These are phyloP conservation scores for Collybia nuda DNA, from an alignment of 768 basidiomycete species.

Conservation along the genomic window DNA sequence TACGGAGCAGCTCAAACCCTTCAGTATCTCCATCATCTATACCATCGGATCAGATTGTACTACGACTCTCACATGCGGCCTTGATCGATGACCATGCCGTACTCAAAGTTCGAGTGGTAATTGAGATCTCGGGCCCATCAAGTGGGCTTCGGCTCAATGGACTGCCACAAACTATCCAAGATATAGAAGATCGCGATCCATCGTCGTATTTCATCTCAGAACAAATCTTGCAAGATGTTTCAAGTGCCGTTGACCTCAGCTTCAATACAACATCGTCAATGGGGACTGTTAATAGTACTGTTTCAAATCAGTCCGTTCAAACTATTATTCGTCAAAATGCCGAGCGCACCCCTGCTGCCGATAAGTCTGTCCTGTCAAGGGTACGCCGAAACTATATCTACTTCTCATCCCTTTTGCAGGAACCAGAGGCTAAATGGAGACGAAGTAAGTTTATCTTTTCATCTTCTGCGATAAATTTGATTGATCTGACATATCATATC, in stretches of 20 bases:
- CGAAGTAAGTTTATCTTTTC: slow-evolving; percentile 55
- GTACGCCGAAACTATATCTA: slow-evolving; percentile 96
- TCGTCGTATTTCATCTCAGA: slow-evolving; percentile 56
- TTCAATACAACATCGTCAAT: slow-evolving; percentile 66
- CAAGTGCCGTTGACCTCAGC: slow-evolving; percentile 68
- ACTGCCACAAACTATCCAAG: slow-evolving; percentile 64
- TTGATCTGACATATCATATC: slow-evolving; percentile 7
- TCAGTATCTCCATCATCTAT: slow-evolving; percentile 26
- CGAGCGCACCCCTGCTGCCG: slow-evolving; percentile 58
- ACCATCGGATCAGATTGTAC: slow-evolving; percentile 49
- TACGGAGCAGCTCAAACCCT: slow-evolving; percentile 40
- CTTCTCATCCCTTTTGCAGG: slow-evolving; percentile 94
- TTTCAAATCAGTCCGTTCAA: slow-evolving; percentile 34
- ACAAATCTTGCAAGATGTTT: slow-evolving; percentile 70
- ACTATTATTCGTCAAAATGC: slow-evolving; percentile 33
- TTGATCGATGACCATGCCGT: slow-evolving; percentile 75
- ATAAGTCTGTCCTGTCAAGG: slow-evolving; percentile 82
- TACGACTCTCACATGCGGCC: slow-evolving; percentile 72
- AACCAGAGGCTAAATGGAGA: slow-evolving; percentile 98
- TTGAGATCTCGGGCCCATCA: slow-evolving; percentile 79
- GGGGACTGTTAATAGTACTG: slow-evolving; percentile 45
- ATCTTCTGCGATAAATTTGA: slow-evolving; percentile 6
- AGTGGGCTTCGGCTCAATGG: slow-evolving; percentile 87
- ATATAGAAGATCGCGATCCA: slow-evolving; percentile 68
- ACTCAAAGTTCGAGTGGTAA: slow-evolving; percentile 74